phyloP scores from a whole-genome alignment of 345 rosid genomes.

The Laguncularia racemosa region DNA sequence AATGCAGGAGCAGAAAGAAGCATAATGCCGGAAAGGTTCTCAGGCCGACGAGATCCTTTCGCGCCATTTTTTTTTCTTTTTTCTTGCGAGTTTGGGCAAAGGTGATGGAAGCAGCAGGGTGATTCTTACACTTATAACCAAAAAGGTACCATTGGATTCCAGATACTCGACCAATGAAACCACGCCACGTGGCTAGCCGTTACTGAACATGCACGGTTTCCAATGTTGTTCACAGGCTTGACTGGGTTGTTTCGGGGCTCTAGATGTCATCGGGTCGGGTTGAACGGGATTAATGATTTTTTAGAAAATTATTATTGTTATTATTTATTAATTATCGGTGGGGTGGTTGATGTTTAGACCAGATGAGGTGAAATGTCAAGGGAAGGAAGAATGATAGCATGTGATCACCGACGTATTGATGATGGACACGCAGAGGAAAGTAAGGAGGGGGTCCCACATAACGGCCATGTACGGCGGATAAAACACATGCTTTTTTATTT shows the following conservation, averaged over 20 bases:
- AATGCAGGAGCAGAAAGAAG: constrained; percentile 25
- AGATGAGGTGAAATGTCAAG: not conserved
- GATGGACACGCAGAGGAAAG: constrained; percentile 24
- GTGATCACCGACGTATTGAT: constrained; percentile 20
- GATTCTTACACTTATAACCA: constrained; percentile 47
- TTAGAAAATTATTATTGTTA: too few species aligned
- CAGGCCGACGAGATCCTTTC: constrained; percentile 23
- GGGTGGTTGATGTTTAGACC: not conserved
- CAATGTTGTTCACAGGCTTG: constrained; percentile 36
- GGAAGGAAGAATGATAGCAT: constrained; percentile 6
- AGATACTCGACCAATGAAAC: constrained; percentile 24
- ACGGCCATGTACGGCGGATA: too few species aligned
- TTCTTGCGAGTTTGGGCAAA: not conserved
- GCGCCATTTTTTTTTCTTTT: constrained; percentile 62
- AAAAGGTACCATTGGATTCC: constrained; percentile 64
- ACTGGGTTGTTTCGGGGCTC: constrained; percentile 22
- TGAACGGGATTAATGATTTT: not conserved
- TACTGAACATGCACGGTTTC: constrained; percentile 19
- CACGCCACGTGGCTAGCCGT: constrained; percentile 39
- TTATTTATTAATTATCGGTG: too few species aligned
- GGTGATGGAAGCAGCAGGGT: constrained; percentile 9
- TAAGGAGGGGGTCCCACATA: too few species aligned
- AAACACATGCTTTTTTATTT: too few species aligned
- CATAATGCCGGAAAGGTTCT: constrained; percentile 19
- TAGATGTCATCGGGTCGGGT: constrained; percentile 6